Evolutionary conservation across 192 early-diverging fungal genomes (phyloP), one percentile per base, ranked within the genome.

Genomic region (Coemansia sp.): DNA sequence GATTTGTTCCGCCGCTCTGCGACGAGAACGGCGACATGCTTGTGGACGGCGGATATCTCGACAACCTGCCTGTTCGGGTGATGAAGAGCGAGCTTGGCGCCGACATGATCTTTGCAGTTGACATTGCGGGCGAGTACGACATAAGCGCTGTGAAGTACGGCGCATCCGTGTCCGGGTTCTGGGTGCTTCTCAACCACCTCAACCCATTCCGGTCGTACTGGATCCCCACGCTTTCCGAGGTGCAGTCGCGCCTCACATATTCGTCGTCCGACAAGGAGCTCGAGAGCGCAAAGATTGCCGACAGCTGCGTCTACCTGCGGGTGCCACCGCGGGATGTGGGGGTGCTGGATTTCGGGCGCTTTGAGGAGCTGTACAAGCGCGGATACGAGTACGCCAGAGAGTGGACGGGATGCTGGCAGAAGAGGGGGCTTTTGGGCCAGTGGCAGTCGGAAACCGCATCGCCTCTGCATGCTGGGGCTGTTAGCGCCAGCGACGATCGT

Each of bases 11-110:
- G 2, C 98, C 98, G 0, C 82, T 99, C 42, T 98, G 94, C 71
- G 95, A 98, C 75, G 72, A 69, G 45, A 91, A 97, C 66, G 98
- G 98, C 32, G 87, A 95, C 69, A 89, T 99, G 90, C 80, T 99
- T n/a, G 89, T 99, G 12, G 98, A 99, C 72, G 98, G 98, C 61
- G 98, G 98, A 6, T 99, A 99, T 76, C 87, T 98, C 81, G 95
- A 98, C 75, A 98, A 98, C 75, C 78, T 99, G 65, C 98, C 98
- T 0, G 98, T 96, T 4, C 89, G 89, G 63, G 84, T 94, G 3
- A 89, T 90, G 68, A 86, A 88, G 74, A 87, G 86, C 67, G 84
- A 84, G 44, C 77, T 93, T 52, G 95, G 95, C 0, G 96, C 96
- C 1, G 82, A 92, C 56, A 91, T 90, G 56, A 91, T 98, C 52